Conservation (phyloP, 2,329 filamentous ascomycete genomes). For the Alternaria triticimaculans region DNA sequence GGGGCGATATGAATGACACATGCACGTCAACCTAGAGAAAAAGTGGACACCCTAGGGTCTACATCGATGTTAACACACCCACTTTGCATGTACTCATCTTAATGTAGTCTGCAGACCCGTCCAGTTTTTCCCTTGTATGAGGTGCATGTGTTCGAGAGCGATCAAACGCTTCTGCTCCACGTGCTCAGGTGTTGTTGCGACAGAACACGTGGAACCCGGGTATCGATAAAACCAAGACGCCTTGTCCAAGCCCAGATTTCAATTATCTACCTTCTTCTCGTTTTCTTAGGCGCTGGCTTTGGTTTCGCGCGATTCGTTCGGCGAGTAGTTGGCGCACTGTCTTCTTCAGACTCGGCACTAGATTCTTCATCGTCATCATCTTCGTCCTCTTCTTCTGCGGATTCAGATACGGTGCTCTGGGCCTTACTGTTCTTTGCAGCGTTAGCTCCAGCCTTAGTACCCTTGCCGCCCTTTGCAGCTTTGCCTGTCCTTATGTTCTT, state of each 20-base stretch:
- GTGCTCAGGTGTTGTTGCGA: neutral
- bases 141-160: neutral
- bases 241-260: neutral
- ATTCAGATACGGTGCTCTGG: conserved; percentile 41
- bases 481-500: conserved; percentile 38
- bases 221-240: conserved; percentile 3
- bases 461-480: conserved; percentile 32
- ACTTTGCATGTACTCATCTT: too few relatives aligned
- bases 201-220: neutral
- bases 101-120: too few relatives aligned
- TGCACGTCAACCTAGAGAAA: too few relatives aligned
- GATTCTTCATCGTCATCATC: conserved; percentile 42
- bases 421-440: conserved; percentile 38
- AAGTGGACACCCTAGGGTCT: too few relatives aligned
- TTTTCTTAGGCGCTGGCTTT: conserved; percentile 37
- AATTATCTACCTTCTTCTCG: conserved; percentile 30
- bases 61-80: too few relatives aligned
- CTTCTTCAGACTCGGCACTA: conserved; percentile 39
- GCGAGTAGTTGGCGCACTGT: conserved; percentile 43
- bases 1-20: neutral
- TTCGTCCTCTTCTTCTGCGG: conserved; percentile 50
- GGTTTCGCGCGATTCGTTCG: conserved; percentile 38
- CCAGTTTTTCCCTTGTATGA: neutral
- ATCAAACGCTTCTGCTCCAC: neutral
- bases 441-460: conserved; percentile 28